Conservation (phyloP, 2,329 filamentous ascomycete genomes). For the Coleophoma crateriformis region DNA sequence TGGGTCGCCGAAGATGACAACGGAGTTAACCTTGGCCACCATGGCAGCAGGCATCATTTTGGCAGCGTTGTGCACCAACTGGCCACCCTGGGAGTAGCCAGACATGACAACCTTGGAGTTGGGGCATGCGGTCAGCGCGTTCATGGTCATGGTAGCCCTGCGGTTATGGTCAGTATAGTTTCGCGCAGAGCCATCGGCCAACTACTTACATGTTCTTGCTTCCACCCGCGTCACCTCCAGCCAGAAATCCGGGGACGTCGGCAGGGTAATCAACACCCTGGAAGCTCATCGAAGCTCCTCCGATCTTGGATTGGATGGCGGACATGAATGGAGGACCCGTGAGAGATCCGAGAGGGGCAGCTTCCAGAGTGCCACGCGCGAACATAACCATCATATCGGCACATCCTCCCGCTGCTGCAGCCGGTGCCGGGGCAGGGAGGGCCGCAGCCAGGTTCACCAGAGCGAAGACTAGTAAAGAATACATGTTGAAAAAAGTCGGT, state of each 20-base stretch:
- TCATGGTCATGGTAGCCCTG: conserved; percentile 7
- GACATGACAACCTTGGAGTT: conserved; percentile 17
- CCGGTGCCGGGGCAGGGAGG: background rate
- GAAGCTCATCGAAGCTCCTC: conserved; percentile 37
- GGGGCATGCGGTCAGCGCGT: conserved; percentile 12
- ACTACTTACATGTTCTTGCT: conserved; percentile 31
- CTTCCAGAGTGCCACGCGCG: conserved; percentile 48
- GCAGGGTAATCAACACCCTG: conserved; percentile 51
- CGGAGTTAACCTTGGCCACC: conserved; percentile 12
- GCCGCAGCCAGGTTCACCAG: conserved; percentile 35
- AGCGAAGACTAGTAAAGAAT: conserved; percentile 33
- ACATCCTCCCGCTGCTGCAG: background rate
- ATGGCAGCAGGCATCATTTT: conserved; percentile 6
- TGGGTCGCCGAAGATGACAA: conserved; percentile 22
- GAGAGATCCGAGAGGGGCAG: conserved; percentile 43
- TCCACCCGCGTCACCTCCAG: conserved; percentile 38
- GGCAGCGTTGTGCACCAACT: conserved; percentile 21
- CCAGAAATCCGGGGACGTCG: conserved; percentile 35
- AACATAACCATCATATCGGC: conserved; percentile 44
- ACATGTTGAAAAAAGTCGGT: no score
- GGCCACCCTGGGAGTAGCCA: conserved; percentile 17
- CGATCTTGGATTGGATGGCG: conserved; percentile 34
- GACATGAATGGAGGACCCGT: conserved; percentile 46
- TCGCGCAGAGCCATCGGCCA: no score
- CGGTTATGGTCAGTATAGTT: background rate